Conservation (phyloP, 1,284 basidiomycete species). For the Exsudoporus floridanus region DNA sequence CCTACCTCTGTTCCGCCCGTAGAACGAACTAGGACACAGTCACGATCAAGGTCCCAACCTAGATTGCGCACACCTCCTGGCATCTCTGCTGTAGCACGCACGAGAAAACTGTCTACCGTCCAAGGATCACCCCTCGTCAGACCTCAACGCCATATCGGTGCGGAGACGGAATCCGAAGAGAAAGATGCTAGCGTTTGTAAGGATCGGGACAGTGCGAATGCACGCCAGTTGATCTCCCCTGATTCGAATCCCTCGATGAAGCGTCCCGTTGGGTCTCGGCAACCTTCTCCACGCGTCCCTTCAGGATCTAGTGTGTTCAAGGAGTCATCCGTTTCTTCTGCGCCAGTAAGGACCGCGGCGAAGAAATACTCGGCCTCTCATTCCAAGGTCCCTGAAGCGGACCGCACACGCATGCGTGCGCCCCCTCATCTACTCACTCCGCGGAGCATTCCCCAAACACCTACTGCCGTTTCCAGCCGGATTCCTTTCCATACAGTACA, state of each 20-base stretch:
- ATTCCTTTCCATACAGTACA: constrained; percentile 9
- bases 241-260: constrained; percentile 19
- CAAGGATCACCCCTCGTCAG: constrained; percentile 32
- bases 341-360: background rate
- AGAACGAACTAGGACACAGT: constrained; percentile 15
- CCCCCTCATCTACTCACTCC: background rate
- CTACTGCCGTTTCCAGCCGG: background rate
- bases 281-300: constrained; percentile 16
- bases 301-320: background rate
- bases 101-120: constrained; percentile 33
- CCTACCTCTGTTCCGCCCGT: background rate
- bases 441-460: constrained; percentile 4
- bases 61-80: constrained; percentile 18
- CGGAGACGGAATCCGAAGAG: constrained; percentile 5
- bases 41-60: constrained; percentile 33
- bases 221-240: constrained; percentile 7
- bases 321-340: background rate
- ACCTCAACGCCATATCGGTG: constrained; percentile 9
- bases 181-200: background rate
- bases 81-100: constrained; percentile 2
- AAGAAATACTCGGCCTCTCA: constrained; percentile 8
- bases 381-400: constrained; percentile 1
- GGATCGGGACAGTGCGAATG: background rate
- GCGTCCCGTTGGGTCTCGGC: constrained; percentile 25
- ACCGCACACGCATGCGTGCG: constrained; percentile 1